Percentiles rank a stretch among this genome's conserved stretches.
Conservation (phyloP, 2,329 filamentous ascomycete species). For the Xylaria sp. region DNA sequence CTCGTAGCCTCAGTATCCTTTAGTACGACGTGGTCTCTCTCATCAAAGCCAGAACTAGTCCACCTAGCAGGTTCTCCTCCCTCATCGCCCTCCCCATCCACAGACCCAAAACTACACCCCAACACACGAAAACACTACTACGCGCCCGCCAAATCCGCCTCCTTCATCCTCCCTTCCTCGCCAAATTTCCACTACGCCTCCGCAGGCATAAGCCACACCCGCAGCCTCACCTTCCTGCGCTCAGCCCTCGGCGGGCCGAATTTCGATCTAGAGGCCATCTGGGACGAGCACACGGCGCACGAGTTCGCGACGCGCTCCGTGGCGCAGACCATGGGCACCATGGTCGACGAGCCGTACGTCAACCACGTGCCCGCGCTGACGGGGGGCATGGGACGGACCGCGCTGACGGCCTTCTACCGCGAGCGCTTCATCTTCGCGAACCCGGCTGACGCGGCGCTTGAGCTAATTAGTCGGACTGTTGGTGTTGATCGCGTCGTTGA, state of each 20-base stretch:
- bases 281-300: constrained; percentile 80
- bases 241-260: constrained; percentile 69
- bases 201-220: constrained; percentile 73
- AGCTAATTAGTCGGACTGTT: constrained; percentile 77
- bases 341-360: constrained; percentile 83
- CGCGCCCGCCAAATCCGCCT: constrained; percentile 38
- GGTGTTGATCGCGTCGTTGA: constrained; percentile 78
- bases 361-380: constrained; percentile 78
- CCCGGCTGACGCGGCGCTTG: constrained; percentile 72
- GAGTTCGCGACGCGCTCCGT: constrained; percentile 77
- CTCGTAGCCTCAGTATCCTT: constrained; percentile 52
- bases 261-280: constrained; percentile 80
- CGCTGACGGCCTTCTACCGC: constrained; percentile 74
- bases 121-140: constrained; percentile 22
- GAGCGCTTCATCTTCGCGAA: constrained; percentile 82
- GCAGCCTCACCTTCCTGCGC: constrained; percentile 74
- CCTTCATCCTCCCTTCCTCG: constrained; percentile 54
- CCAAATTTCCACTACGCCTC: constrained; percentile 62
- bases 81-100: too few relatives aligned
- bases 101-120: background rate
- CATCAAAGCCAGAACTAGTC: constrained; percentile 42
- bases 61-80: constrained; percentile 52
- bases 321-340: constrained; percentile 80
- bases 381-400: constrained; percentile 74
- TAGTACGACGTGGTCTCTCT: constrained; percentile 43